Base-by-base conservation (phyloP, 2,329 filamentous ascomycete species). In the Sarocladium oryzae region DNA sequence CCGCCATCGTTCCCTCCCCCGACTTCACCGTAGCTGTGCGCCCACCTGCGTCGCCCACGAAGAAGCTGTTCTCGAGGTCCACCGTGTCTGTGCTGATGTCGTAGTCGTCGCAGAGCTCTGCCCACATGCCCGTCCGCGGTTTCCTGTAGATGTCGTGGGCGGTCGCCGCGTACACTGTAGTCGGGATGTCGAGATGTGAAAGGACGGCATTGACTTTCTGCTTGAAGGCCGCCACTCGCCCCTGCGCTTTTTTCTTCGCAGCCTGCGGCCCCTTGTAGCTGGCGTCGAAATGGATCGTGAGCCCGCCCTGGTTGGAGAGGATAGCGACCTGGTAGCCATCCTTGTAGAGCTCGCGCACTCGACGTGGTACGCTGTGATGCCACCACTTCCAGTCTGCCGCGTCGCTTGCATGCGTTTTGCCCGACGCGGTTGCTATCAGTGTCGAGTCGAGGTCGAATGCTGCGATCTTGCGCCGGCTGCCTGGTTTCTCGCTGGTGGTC, bases 351-450 rank as follows among this genome's bases (percentile, higher is more conserved):
- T 83, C 72, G 56, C 77, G 80, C 16, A 99, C 66, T 50, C 72
- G 80, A 0, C 66, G 68, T 1, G 89, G 89, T 1, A 97, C 87
- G 16, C 70, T 75, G 13, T 69, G 59, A 64, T 95, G 73, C 89
- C 90, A 97, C 93, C 93, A 99, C 66, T 88, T 89, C 93, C 93
- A 99, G 64, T 97, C 92, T 3, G 75, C 73, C 0, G 84, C 79
- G 56, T 83, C 80, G 49, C 78, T 77, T 2, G 82, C 77, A 61
- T 92, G 92, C 49, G 79, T 86, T 67, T 89, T 93, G 7, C 90
- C 90, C 0, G 90, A 95, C 3, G 82, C 77, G 0, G 89, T 86
- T 2, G 75, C 75, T 55, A 99, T 89, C 30, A 99, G 70, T 1
- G 93, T 99, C 7, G 88, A 93, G 64, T 99, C 93, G 20, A 89